Evolutionary conservation across 148 eudicot genomes (phyloP).

Genomic region (Polygonum maritimum): DNA sequence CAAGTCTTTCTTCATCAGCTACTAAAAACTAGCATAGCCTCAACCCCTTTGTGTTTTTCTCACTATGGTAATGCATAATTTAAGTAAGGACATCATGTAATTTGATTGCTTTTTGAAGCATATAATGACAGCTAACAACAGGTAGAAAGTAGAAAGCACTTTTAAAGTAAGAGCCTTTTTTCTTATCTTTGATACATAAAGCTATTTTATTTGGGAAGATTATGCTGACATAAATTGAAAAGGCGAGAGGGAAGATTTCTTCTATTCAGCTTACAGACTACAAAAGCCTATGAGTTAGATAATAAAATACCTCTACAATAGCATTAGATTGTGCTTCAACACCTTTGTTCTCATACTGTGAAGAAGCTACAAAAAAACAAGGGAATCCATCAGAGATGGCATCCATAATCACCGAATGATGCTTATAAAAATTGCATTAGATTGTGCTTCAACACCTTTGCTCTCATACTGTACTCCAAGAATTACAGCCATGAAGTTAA

Average conservation of each 20-base stretch:
- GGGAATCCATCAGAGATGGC: not conserved
- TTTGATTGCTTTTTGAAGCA: not conserved
- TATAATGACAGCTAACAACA: not conserved
- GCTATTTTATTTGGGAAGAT: not conserved
- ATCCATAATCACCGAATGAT: not conserved
- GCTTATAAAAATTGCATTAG: not conserved
- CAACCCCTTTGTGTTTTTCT: not conserved
- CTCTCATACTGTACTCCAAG: too few relatives aligned
- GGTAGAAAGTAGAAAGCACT: not conserved
- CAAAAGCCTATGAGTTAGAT: not conserved
- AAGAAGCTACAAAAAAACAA: not conserved
- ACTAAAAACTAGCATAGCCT: not conserved
- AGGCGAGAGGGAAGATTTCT: not conserved
- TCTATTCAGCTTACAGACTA: not conserved
- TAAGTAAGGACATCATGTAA: not conserved
- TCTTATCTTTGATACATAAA: not conserved
- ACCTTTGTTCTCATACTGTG: slow-evolving; percentile 2
- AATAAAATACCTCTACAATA: not conserved
- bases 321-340: not conserved
- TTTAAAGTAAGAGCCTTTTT: not conserved
- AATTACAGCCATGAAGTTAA: not conserved
- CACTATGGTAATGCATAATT: not conserved
- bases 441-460: too few relatives aligned
- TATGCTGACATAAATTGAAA: not conserved
- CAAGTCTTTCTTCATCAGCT: not conserved